phyloP scores from a whole-genome alignment of 225 moss, liverwort and hornwort genomes.

The Climacium dendroides region DNA sequence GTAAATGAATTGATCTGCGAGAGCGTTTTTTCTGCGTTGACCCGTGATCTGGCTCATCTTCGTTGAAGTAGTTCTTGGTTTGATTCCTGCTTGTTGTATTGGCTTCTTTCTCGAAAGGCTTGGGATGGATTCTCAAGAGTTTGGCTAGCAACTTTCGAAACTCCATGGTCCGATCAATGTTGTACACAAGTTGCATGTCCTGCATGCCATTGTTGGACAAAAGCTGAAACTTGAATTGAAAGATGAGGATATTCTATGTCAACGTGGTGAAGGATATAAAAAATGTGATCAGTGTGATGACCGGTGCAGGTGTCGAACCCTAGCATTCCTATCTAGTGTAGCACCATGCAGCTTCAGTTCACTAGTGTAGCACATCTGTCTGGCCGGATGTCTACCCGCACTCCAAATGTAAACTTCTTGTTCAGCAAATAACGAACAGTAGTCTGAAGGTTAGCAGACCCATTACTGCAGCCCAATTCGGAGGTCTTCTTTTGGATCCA shows the following conservation, averaged over 20 bases:
- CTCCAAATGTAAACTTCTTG: neutral
- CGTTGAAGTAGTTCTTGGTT: neutral
- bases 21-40: neutral
- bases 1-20: neutral
- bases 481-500: too few relatives aligned
- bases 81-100: neutral
- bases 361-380: neutral
- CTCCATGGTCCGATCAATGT: slow-evolving; percentile 1
- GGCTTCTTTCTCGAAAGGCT: neutral
- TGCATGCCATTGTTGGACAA: neutral
- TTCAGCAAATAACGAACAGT: too few relatives aligned
- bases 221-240: neutral
- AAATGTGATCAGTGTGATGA: neutral
- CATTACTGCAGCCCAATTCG: too few relatives aligned
- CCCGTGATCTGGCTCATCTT: neutral
- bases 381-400: neutral
- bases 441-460: too few relatives aligned
- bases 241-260: neutral
- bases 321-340: too few relatives aligned
- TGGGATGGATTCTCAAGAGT: neutral
- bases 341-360: neutral
- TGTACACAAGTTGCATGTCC: neutral
- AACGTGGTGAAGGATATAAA: neutral
- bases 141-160: neutral
- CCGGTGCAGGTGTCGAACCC: neutral